Evolutionary conservation across 148 eudicot genomes (phyloP), one percentile per base, ranked within the genome.

Genomic region (Camellia japonica): DNA sequence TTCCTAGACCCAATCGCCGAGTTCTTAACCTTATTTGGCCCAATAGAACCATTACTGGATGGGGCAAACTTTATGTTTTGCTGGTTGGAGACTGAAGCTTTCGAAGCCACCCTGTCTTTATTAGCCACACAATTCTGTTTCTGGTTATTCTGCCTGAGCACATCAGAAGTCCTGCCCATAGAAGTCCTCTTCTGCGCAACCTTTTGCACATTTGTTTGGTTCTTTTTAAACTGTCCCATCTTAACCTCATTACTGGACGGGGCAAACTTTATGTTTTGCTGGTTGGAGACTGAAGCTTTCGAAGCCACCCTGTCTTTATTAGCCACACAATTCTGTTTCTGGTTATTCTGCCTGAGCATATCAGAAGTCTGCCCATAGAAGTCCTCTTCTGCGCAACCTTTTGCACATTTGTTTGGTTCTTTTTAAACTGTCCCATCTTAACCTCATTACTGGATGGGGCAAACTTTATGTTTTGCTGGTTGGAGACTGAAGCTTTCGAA

Each of bases 251-350:
- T 90, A 15, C 72, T 76, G 1, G 84, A 60, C 68, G 61, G 70
- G 59, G 23, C 23, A 47, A 74, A 72, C 85, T 87, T 92, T 79
- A 88, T 90, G 43, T 81, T 86, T 72, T 83, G 87, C 74, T 81
- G 86, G 73, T 83, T 83, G 72, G 97, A 76, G 60, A 72, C 80
- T 43, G 88, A 83, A 75, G 87, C 64, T 80, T 82, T 90, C 65
- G 74, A 83, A 72, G 81, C 68, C 81, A 79, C 78, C 64, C 68
- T 85, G 42, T 85, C 95, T 80, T 81, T 86, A 51, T 66, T 76
- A 51, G 90, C 86, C 47, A 83, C 82, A 84, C 84, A 69, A 61
- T 90, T 96, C 79, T 92, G 98, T 91, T 93, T 96, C 79, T 93
- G 97, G 75, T 85, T 88, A 78, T 92, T 96, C 23, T 23, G 23